Evolutionary conservation across 495 filamentous ascomycete genomes (phyloP).

Genomic region (Tuber brumale): DNA sequence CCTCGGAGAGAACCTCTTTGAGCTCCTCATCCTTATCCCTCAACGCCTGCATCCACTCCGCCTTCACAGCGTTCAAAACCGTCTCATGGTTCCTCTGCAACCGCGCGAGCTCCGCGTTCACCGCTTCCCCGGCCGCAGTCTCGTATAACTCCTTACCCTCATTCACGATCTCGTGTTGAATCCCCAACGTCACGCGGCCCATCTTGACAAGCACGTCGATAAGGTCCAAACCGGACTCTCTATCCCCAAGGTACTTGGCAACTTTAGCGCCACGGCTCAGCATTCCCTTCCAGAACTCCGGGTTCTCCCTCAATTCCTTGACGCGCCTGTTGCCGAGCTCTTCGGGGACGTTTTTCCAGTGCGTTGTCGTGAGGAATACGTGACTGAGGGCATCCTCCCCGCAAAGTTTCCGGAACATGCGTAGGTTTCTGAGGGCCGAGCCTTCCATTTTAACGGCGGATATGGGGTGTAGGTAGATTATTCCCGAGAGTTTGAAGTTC

Average conservation of each 20-base stretch:
- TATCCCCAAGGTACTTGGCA: constrained; percentile 38
- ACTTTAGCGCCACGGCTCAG: constrained; percentile 36
- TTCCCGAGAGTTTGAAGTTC: constrained; percentile 40
- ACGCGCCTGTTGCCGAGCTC: constrained; percentile 42
- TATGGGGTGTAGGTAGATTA: constrained; percentile 50
- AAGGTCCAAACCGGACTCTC: constrained; percentile 41
- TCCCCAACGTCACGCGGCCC: constrained; percentile 37
- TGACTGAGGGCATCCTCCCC: constrained; percentile 43
- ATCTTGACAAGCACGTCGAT: constrained; percentile 23
- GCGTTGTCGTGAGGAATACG: constrained; percentile 47
- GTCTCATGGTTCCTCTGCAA: constrained; percentile 22
- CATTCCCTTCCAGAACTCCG: constrained; percentile 46
- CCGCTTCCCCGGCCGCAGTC: constrained; percentile 43
- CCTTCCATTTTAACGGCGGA: constrained; percentile 44
- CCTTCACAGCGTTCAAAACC: constrained; percentile 29
- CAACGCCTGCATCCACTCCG: constrained; percentile 33
- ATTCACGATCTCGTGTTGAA: constrained; percentile 46
- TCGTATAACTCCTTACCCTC: constrained; percentile 40
- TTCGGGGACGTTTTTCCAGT: constrained; percentile 43
- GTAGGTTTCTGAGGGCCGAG: constrained; percentile 44
- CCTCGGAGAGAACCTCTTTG: constrained; percentile 26
- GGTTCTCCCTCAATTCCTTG: constrained; percentile 40
- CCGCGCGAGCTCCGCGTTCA: constrained; percentile 38
- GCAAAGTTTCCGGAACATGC: constrained; percentile 48
- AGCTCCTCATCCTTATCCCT: constrained; percentile 37